Evolutionary conservation across 179 eudicot genomes (phyloP).

Genomic region (Corrigiola litoralis): DNA sequence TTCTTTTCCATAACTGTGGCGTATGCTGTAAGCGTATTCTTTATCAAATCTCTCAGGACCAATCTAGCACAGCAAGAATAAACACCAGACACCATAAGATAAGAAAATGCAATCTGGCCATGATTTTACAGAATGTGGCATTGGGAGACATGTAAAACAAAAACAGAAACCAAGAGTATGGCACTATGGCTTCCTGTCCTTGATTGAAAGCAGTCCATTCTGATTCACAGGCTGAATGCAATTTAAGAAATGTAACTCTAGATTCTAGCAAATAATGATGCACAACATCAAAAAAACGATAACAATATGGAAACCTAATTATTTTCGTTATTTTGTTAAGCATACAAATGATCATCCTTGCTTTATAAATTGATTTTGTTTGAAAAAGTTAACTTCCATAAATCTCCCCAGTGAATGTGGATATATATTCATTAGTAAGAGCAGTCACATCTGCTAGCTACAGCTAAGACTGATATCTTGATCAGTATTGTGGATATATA

Average conservation of each 20-base stretch:
- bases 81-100: background rate
- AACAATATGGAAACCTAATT: no score
- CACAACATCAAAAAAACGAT: no score
- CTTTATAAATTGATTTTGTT: no score
- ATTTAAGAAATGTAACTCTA: no score
- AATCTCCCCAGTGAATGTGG: background rate
- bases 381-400: background rate
- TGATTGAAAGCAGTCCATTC: no score
- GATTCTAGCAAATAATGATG: no score
- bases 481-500: no score
- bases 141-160: background rate
- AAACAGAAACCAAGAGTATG: background rate
- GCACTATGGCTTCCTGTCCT: background rate
- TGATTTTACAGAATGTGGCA: background rate
- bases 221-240: no score
- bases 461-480: no score
- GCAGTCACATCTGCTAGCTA: no score
- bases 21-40: slow-evolving; percentile 89
- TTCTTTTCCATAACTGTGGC: slow-evolving; percentile 96
- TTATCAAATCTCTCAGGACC: slow-evolving; percentile 88
- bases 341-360: no score
- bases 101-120: background rate
- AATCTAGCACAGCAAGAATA: slow-evolving; percentile 39
- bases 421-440: background rate
- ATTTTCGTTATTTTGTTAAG: no score